Conservation (phyloP, 1,139 yeast genomes). For the Yamadazyma dendronema region DNA sequence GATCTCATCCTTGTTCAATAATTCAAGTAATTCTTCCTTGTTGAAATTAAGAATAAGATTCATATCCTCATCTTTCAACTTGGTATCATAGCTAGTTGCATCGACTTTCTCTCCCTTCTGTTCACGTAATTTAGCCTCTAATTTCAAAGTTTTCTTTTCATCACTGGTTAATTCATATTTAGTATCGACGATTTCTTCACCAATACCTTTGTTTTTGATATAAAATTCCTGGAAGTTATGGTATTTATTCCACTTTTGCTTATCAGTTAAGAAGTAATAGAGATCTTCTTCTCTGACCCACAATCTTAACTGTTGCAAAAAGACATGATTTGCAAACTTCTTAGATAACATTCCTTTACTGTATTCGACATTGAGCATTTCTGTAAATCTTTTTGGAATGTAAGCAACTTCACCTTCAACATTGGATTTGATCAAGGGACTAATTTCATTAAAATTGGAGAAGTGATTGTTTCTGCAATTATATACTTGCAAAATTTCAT, state of each 20-base stretch:
- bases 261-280: slow-evolving; percentile 19
- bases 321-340: slow-evolving; percentile 24
- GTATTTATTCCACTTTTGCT: slow-evolving; percentile 26
- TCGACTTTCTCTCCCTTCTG: slow-evolving; percentile 16
- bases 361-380: slow-evolving; percentile 32
- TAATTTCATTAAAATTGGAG: slow-evolving; percentile 20
- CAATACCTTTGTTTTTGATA: slow-evolving; percentile 9
- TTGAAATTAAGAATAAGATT: slow-evolving; percentile 18
- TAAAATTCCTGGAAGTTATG: slow-evolving; percentile 24
- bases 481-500: slow-evolving; percentile 26
- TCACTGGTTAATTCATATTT: slow-evolving; percentile 23
- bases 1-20: slow-evolving; percentile 32
- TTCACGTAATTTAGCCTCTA: slow-evolving; percentile 15
- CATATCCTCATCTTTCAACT: slow-evolving; percentile 22
- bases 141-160: slow-evolving; percentile 18
- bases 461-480: slow-evolving; percentile 34
- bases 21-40: slow-evolving; percentile 26
- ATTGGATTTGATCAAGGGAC: slow-evolving; percentile 24
- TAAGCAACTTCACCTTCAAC: slow-evolving; percentile 44
- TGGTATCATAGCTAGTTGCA: slow-evolving; percentile 8
- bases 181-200: slow-evolving; percentile 11
- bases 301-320: slow-evolving; percentile 29
- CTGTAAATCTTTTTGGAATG: slow-evolving; percentile 30
- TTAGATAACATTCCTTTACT: slow-evolving; percentile 23
- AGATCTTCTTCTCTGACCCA: slow-evolving; percentile 28